Evolutionary conservation across 1,284 basidiomycete genomes (phyloP).

Genomic region (Laetiporus sulphureus): DNA sequence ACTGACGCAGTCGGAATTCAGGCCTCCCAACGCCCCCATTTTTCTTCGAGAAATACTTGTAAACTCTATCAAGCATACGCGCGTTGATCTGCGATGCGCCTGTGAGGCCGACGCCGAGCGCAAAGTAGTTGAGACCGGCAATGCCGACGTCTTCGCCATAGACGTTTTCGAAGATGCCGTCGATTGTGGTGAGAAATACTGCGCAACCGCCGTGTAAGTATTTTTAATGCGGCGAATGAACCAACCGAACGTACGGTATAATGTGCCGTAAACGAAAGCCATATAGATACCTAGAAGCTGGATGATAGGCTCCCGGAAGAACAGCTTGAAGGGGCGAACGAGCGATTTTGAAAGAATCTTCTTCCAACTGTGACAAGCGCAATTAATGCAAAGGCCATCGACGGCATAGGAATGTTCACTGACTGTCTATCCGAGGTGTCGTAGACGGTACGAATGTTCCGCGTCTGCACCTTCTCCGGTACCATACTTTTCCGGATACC

Average conservation of each 20-base stretch:
- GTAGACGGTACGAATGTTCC: slow-evolving; percentile 23
- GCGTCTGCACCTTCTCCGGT: slow-evolving; percentile 21
- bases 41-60: slow-evolving; percentile 40
- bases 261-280: slow-evolving; percentile 43
- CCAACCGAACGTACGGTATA: slow-evolving; percentile 40
- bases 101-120: slow-evolving; percentile 51
- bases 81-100: slow-evolving; percentile 55
- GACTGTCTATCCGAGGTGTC: slow-evolving; percentile 25
- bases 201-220: slow-evolving; percentile 3
- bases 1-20: slow-evolving; percentile 37
- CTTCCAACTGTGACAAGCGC: slow-evolving; percentile 29
- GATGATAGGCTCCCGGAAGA: slow-evolving; percentile 39
- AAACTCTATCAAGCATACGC: slow-evolving; percentile 46
- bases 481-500: slow-evolving; percentile 33
- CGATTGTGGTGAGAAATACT: slow-evolving; percentile 63
- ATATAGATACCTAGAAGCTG: slow-evolving; percentile 40
- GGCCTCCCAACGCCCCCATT: slow-evolving; percentile 52
- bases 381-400: background rate
- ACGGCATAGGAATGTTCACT: slow-evolving; percentile 5
- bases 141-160: slow-evolving; percentile 50
- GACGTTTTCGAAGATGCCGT: slow-evolving; percentile 46
- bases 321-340: slow-evolving; percentile 38
- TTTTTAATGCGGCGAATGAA: background rate
- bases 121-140: slow-evolving; percentile 56
- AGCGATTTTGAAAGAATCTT: slow-evolving; percentile 31